A percentile compares a stretch with the other conserved stretches of the same genome.
Evolutionary conservation across 768 basidiomycete genomes (phyloP).

Genomic region (Lactarius evosmus): DNA sequence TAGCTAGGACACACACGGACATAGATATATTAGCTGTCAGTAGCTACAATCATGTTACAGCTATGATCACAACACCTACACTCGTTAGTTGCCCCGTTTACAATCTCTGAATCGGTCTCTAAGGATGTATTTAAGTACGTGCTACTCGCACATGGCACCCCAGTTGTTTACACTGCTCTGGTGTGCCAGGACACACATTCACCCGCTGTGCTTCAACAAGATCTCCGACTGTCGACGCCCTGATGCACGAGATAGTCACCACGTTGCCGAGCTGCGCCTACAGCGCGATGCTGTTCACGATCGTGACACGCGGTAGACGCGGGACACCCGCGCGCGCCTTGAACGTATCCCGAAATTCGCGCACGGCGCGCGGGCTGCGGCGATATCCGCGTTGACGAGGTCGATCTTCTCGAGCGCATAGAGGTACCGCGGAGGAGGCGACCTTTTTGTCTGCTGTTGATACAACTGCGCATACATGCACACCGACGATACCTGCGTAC

Average conservation of each 20-base stretch:
- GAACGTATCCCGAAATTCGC: constrained; percentile 49
- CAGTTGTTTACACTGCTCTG: too few species aligned
- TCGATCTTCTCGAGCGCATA: constrained; percentile 73
- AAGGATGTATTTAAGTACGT: too few species aligned
- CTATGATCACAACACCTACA: too few species aligned
- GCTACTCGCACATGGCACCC: too few species aligned
- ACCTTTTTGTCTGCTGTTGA: constrained; percentile 36
- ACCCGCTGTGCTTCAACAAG: too few species aligned
- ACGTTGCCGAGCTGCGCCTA: constrained; percentile 50
- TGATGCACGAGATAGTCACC: constrained; percentile 73
- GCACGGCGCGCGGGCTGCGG: constrained; percentile 32
- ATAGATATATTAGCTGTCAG: too few species aligned
- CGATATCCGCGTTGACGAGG: constrained; percentile 46
- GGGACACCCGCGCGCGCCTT: constrained; percentile 47
- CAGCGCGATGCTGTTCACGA: constrained; percentile 64
- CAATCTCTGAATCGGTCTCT: too few species aligned
- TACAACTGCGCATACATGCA: constrained; percentile 32
- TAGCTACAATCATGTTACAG: too few species aligned
- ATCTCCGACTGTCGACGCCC: constrained; percentile 75
- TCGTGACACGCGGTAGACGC: constrained; percentile 74
- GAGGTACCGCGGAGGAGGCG: constrained; percentile 65
- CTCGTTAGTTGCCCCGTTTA: too few species aligned
- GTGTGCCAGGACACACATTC: too few species aligned
- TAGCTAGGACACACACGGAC: too few species aligned
- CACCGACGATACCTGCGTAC: constrained; percentile 40